Evolutionary conservation across 1,139 yeast species (phyloP).

Genomic region (Yamadazyma pseudoaaseri): DNA sequence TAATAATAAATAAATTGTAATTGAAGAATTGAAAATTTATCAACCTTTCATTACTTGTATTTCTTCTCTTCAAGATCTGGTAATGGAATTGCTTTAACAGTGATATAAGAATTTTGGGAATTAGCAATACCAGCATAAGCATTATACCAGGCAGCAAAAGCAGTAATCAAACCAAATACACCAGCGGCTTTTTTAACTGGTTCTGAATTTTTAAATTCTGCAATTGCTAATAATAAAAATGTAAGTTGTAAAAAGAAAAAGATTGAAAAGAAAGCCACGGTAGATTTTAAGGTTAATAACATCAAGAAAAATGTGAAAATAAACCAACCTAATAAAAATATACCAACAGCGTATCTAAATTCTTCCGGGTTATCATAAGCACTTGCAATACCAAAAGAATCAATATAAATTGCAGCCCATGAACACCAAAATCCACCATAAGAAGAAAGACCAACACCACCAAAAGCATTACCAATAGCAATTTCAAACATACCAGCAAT

Average conservation of each 20-base stretch:
- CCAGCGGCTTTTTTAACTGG: slow-evolving; percentile 68
- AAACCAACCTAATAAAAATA: slow-evolving; percentile 76
- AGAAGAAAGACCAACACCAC: slow-evolving; percentile 80
- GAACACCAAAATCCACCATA: slow-evolving; percentile 92
- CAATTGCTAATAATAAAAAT: slow-evolving; percentile 64
- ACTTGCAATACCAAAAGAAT: slow-evolving; percentile 67
- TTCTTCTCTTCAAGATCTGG: slow-evolving; percentile 18
- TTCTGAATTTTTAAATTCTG: slow-evolving; percentile 38
- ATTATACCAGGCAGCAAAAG: slow-evolving; percentile 83
- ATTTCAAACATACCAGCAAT: slow-evolving; percentile 78
- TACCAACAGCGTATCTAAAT: slow-evolving; percentile 58
- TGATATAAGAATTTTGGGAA: slow-evolving; percentile 64
- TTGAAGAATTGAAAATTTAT: slow-evolving; percentile 3
- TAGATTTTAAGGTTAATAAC: slow-evolving; percentile 72
- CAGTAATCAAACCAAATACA: slow-evolving; percentile 73
- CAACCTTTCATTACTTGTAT: slow-evolving; percentile 10
- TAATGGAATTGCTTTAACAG: slow-evolving; percentile 50
- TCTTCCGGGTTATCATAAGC: slow-evolving; percentile 48
- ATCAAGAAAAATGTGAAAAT: slow-evolving; percentile 71
- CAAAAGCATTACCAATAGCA: slow-evolving; percentile 81
- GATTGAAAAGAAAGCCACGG: slow-evolving; percentile 69
- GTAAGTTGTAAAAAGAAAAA: slow-evolving; percentile 66
- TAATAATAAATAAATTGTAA: slow-evolving; percentile 1
- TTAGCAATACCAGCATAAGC: slow-evolving; percentile 90
- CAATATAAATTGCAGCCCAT: slow-evolving; percentile 70